phyloP scores from a whole-genome alignment of 495 filamentous ascomycete species.

The Penicillium lagena region DNA sequence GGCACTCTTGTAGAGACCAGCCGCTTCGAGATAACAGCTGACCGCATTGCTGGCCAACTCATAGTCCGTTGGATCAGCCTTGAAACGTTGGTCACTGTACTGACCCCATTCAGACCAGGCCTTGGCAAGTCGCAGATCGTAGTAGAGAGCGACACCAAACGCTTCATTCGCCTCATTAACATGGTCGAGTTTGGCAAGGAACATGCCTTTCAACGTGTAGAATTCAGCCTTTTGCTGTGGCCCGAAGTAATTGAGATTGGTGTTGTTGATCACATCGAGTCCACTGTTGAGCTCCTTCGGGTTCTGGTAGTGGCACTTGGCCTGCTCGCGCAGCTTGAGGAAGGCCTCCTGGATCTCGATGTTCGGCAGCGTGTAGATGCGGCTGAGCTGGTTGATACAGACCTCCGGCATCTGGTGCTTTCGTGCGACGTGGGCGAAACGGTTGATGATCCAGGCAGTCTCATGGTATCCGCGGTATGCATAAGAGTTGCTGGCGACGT shows the following conservation, averaged over 20 bases:
- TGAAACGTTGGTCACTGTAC: conserved; percentile 94
- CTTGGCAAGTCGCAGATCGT: conserved; percentile 90
- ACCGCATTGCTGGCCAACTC: conserved; percentile 81
- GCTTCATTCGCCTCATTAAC: conserved; percentile 88
- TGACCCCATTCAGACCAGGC: conserved; percentile 99
- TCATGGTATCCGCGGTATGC: conserved; percentile 97
- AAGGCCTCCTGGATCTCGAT: conserved; percentile 99
- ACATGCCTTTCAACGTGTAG: conserved; percentile 99
- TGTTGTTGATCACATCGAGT: conserved; percentile 98
- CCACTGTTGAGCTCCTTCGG: conserved; percentile 83
- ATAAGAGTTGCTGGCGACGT: conserved; percentile 76
- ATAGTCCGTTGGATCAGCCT: conserved; percentile 73
- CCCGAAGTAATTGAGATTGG: conserved; percentile 97
- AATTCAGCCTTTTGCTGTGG: conserved; percentile 96
- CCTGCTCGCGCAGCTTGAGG: conserved; percentile 92
- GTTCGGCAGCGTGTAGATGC: conserved; percentile 97
- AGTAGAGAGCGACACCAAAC: conserved; percentile 89
- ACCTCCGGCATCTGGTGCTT: conserved; percentile 97
- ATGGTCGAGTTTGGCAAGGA: conserved; percentile 84
- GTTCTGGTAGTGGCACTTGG: conserved; percentile 97
- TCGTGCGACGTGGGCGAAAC: conserved; percentile 94
- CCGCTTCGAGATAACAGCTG: conserved; percentile 93
- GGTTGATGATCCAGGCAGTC: conserved; percentile 99
- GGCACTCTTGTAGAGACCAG: conserved; percentile 90
- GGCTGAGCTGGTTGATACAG: conserved; percentile 91